A percentile compares a stretch with the other conserved stretches of the same genome.
Conservation (phyloP, 2,329 filamentous ascomycete species). For the Blumeriella jaapii region DNA sequence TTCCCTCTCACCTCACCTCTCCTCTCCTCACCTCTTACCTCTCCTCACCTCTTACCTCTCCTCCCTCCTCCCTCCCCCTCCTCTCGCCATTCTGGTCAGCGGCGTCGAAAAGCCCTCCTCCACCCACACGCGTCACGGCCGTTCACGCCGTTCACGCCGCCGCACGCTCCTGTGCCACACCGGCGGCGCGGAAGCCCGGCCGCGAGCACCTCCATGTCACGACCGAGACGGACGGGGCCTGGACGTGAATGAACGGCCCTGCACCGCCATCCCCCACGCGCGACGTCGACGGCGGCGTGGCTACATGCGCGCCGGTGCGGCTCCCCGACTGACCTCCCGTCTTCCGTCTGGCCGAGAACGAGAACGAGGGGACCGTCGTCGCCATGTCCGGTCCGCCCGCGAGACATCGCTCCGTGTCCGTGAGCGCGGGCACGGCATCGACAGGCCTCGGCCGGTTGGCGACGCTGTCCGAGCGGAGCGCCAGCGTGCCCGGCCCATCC, state of each 20-base stretch:
- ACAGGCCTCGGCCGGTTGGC: slow-evolving; percentile 34
- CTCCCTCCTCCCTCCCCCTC: no score
- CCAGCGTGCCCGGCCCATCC: no score
- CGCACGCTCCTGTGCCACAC: slow-evolving; percentile 12
- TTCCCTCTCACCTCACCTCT: no score
- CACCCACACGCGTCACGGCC: no score
- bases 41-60: no score
- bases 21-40: no score
- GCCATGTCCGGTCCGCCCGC: slow-evolving; percentile 47
- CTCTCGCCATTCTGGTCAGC: no score
- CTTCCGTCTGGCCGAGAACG: slow-evolving; percentile 20
- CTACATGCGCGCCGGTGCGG: slow-evolving; percentile 19
- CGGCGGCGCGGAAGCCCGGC: slow-evolving; percentile 13
- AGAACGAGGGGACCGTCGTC: slow-evolving; percentile 26
- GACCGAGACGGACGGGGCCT: slow-evolving; percentile 24
- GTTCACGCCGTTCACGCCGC: no score
- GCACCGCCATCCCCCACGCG: no score
- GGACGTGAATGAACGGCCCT: slow-evolving; percentile 27
- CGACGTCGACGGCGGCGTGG: slow-evolving; percentile 17
- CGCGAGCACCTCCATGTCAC: slow-evolving; percentile 26
- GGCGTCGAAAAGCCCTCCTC: no score
- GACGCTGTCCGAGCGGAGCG: slow-evolving; percentile 39
- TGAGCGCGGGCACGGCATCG: slow-evolving; percentile 43
- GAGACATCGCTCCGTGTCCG: slow-evolving; percentile 47
- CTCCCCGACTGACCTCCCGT: slow-evolving; percentile 23